Evolutionary conservation across 345 rosid species (phyloP).

Genomic region (Sonneratia caseolaris): DNA sequence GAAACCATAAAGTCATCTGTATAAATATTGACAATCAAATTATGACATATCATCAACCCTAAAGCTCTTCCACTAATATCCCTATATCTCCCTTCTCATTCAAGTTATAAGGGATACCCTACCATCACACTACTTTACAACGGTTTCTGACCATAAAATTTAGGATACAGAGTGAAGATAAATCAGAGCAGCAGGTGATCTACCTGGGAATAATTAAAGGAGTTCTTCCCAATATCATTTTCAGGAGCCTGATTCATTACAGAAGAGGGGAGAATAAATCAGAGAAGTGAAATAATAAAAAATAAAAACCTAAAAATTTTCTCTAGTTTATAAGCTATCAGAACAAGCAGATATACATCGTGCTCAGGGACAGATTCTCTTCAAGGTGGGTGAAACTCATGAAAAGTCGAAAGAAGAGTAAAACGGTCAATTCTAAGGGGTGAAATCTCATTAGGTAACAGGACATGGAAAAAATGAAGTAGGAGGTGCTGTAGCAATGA

Average conservation of each 20-base stretch:
- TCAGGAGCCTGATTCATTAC: slow-evolving; percentile 53
- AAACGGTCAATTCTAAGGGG: too few relatives aligned
- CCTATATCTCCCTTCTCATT: neutral
- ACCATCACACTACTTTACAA: too few relatives aligned
- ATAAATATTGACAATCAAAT: too few relatives aligned
- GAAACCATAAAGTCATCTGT: neutral
- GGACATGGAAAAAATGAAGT: too few relatives aligned
- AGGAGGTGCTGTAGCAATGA: too few relatives aligned
- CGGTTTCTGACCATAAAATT: too few relatives aligned
- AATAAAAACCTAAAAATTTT: neutral
- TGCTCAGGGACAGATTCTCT: too few relatives aligned
- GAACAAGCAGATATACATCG: neutral
- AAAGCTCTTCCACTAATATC: neutral
- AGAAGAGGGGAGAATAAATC: neutral
- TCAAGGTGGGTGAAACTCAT: too few relatives aligned
- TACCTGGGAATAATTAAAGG: slow-evolving; percentile 94
- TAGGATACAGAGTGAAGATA: neutral
- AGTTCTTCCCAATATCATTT: slow-evolving; percentile 83
- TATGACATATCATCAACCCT: too few relatives aligned
- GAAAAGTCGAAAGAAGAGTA: too few relatives aligned
- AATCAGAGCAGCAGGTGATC: slow-evolving; percentile 3
- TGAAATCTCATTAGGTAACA: too few relatives aligned
- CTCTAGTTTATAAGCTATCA: neutral
- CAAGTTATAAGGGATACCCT: neutral
- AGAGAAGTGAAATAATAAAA: neutral